Evolutionary conservation across 257 asterid species (phyloP).

Genomic region (Scutellaria galericulata): DNA sequence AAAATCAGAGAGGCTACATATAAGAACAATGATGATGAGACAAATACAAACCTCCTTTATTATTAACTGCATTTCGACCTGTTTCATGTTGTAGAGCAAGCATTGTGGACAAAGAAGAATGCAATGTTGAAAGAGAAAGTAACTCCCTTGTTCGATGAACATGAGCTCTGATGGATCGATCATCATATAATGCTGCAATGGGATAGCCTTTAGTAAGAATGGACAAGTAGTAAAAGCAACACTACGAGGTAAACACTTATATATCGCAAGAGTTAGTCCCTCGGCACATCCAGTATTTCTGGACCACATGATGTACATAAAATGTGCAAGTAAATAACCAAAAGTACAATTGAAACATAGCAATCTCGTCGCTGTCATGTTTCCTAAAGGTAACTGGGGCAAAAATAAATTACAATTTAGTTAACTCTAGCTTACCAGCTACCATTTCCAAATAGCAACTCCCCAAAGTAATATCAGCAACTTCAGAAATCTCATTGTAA

Average conservation of each 20-base stretch:
- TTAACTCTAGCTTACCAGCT: slow-evolving; percentile 57
- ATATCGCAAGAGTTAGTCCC: slow-evolving; percentile 13
- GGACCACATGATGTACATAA: slow-evolving; percentile 12
- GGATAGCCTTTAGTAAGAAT: slow-evolving; percentile 33
- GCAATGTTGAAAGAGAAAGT: slow-evolving; percentile 79
- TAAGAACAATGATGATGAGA: slow-evolving; percentile 17
- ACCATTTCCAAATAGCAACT: slow-evolving; percentile 91
- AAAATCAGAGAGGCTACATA: neutral
- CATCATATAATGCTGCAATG: slow-evolving; percentile 90
- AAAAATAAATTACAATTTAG: neutral
- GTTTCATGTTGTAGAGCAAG: slow-evolving; percentile 84
- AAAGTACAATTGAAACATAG: neutral
- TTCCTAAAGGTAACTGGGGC: neutral
- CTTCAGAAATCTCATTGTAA: slow-evolving; percentile 90
- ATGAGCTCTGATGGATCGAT: slow-evolving; percentile 94
- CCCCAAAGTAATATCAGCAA: slow-evolving; percentile 88
- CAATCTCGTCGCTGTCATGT: neutral
- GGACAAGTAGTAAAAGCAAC: neutral
- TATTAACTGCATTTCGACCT: slow-evolving; percentile 51
- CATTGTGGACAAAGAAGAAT: slow-evolving; percentile 81
- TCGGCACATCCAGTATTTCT: no score
- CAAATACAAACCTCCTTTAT: slow-evolving; percentile 59
- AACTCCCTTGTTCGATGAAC: slow-evolving; percentile 87
- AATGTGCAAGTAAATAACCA: slow-evolving; percentile 14
- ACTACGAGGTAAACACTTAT: slow-evolving; percentile 6